Percentiles rank a stretch among this genome's conserved stretches.
Evolutionary conservation across 441 rosid genomes (phyloP).

Genomic region (Geranium incanum): DNA sequence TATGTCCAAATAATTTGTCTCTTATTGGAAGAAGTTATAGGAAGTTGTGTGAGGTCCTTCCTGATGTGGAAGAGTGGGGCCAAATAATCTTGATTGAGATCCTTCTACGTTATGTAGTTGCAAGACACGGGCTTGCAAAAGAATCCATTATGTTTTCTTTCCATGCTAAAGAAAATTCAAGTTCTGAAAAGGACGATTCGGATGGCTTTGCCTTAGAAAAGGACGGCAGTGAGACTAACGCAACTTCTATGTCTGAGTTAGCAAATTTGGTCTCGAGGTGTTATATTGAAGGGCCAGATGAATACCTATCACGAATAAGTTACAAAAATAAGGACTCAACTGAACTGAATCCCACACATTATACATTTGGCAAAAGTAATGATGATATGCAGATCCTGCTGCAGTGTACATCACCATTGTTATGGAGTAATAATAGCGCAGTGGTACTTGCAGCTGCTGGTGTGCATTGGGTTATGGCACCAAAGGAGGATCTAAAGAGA

Average conservation of each 20-base stretch:
- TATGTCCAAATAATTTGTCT: constrained; percentile 76
- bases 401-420: constrained; percentile 77
- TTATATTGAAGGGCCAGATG: constrained; percentile 91
- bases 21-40: constrained; percentile 59
- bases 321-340: constrained; percentile 28
- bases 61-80: constrained; percentile 99
- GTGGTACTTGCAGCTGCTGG: constrained; percentile 92
- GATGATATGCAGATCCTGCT: constrained; percentile 75
- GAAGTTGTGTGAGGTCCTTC: constrained; percentile 82
- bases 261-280: constrained; percentile 51
- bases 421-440: constrained; percentile 93
- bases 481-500: constrained; percentile 60
- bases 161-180: constrained; percentile 36
- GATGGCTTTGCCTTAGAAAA: constrained; percentile 32
- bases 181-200: constrained; percentile 39
- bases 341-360: constrained; percentile 36
- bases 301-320: constrained; percentile 62
- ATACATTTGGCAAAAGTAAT: constrained; percentile 59
- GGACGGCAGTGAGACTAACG: constrained; percentile 26
- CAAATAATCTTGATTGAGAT: constrained; percentile 72
- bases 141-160: constrained; percentile 76
- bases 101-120: constrained; percentile 68
- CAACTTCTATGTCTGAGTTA: constrained; percentile 33
- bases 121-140: constrained; percentile 80
- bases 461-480: constrained; percentile 94